Percentiles rank a stretch among this genome's conserved stretches.
Evolutionary conservation across 1,284 basidiomycete genomes (phyloP).

Genomic region (Fomitopsis betulina): DNA sequence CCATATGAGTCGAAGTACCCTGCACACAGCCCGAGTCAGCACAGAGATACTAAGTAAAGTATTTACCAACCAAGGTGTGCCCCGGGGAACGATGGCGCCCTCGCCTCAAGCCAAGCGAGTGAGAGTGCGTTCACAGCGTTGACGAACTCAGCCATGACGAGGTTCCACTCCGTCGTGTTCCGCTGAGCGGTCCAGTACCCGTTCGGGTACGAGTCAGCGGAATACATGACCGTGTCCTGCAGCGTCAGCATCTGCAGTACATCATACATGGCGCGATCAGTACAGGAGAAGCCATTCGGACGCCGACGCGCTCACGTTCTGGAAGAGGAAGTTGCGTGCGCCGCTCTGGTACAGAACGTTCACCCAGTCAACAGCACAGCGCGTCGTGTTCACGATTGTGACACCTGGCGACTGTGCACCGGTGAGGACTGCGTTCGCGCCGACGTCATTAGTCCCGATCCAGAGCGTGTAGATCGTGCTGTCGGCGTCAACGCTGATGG

Average conservation of each 20-base stretch:
- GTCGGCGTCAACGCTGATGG: conserved; percentile 23
- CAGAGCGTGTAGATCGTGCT: conserved; percentile 45
- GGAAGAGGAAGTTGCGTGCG: conserved; percentile 22
- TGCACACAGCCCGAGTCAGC: conserved; percentile 21
- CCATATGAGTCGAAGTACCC: conserved; percentile 50
- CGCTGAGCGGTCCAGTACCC: conserved; percentile 16
- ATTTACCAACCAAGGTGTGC: conserved; percentile 28
- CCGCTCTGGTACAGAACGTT: conserved; percentile 31
- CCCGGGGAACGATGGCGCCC: conserved; percentile 25
- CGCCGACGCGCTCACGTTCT: conserved; percentile 33
- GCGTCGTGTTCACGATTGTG: conserved; percentile 36
- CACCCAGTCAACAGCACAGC: conserved; percentile 41
- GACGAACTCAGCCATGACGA: conserved; percentile 30
- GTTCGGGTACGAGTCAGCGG: conserved; percentile 24
- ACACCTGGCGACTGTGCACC: conserved; percentile 31
- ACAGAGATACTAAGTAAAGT: neutral
- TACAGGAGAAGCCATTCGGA: neutral
- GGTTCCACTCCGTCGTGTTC: conserved; percentile 20
- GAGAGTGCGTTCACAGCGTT: conserved; percentile 29
- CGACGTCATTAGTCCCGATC: conserved; percentile 48
- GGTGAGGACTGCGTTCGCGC: conserved; percentile 33
- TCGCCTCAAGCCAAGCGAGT: conserved; percentile 24
- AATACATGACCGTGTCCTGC: conserved; percentile 24
- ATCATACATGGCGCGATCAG: neutral
- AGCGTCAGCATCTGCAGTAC: conserved; percentile 9